Evolutionary conservation across 257 asterid genomes (phyloP), one percentile per base, ranked within the genome.

Genomic region (Schizonepeta tenuifolia): DNA sequence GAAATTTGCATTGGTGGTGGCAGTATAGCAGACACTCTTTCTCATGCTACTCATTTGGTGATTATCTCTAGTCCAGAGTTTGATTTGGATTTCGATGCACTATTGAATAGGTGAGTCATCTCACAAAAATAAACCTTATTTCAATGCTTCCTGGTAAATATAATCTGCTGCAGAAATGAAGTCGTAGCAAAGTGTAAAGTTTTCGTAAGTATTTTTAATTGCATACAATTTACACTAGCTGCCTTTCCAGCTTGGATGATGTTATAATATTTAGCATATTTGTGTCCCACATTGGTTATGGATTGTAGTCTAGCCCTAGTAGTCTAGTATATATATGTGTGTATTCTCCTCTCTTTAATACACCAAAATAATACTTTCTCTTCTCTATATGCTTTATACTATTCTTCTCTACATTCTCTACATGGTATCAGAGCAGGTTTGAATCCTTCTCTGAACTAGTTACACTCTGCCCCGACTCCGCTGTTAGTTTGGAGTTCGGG

Each of bases 1-100:
- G 95, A 83, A 77, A 82, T 94, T 83, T 85, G 88, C 69, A 74
- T 43, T 75, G 84, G 87, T 21, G 99, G 99, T 77, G 99, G 99
- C 70, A 74, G 63, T 71, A 83, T 89, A 51, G 65, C 81, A 24
- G 86, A 82, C 50, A 66, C 80, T 75, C 86, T 88, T 77, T 79
- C 81, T 76, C 79, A 79, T 78, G 96, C 93, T 71, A 89, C 98
- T 53, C 99, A 94, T 85, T 69, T 88, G 44, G 90, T 94, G 14
- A 75, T 91, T 54, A 74, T 91, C 67, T 83, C 86, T 69, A 18
- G 57, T 59, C 87, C 87, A 22, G 86, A 64, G 67, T 40, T 65
- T 17, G 73, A 62, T 69, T 68, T 88, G 75, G 89, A 89, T 78
- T 84, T 88, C 43, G 75, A 77, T 75, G 41, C 59, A 71, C 53